Evolutionary conservation across 2,329 filamentous ascomycete genomes (phyloP).

Genomic region (Fusarium buxicola): DNA sequence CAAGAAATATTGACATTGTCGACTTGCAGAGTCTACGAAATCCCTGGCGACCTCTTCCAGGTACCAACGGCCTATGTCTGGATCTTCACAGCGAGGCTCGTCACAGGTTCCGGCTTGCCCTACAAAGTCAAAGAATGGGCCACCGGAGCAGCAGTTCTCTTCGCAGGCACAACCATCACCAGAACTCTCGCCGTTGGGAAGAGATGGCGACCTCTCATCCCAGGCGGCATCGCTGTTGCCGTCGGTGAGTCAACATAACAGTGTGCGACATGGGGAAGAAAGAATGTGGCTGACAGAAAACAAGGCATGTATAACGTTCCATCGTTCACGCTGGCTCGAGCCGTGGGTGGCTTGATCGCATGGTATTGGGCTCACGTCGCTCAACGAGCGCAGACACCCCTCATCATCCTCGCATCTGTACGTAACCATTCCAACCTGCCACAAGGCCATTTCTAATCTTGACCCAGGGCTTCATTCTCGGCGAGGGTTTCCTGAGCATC

Average conservation of each 20-base stretch:
- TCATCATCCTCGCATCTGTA: constrained; percentile 87
- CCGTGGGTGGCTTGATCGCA: constrained; percentile 78
- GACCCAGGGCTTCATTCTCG: constrained; percentile 82
- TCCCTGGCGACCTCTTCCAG: constrained; percentile 90
- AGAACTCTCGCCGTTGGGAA: constrained; percentile 69
- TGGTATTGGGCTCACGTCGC: constrained; percentile 79
- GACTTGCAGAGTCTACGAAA: constrained; percentile 77
- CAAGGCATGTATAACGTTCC: constrained; percentile 96
- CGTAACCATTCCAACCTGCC: constrained; percentile 42
- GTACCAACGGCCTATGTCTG: constrained; percentile 96
- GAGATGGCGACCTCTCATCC: constrained; percentile 80
- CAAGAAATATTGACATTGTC: constrained; percentile 10
- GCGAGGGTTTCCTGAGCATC: constrained; percentile 92
- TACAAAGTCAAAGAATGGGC: constrained; percentile 86
- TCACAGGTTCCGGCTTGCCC: constrained; percentile 90
- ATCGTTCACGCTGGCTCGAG: constrained; percentile 91
- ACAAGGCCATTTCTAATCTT: constrained; percentile 18
- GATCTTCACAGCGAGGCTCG: constrained; percentile 94
- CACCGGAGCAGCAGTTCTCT: constrained; percentile 77
- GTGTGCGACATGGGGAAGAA: neutral
- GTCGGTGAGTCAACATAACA: constrained; percentile 68
- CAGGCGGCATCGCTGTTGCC: constrained; percentile 94
- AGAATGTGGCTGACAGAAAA: constrained; percentile 23
- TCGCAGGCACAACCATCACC: constrained; percentile 75
- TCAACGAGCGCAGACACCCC: constrained; percentile 72